Evolutionary conservation across 371 early-diverging fungal genomes (phyloP).

Genomic region (Mortierella sp.): DNA sequence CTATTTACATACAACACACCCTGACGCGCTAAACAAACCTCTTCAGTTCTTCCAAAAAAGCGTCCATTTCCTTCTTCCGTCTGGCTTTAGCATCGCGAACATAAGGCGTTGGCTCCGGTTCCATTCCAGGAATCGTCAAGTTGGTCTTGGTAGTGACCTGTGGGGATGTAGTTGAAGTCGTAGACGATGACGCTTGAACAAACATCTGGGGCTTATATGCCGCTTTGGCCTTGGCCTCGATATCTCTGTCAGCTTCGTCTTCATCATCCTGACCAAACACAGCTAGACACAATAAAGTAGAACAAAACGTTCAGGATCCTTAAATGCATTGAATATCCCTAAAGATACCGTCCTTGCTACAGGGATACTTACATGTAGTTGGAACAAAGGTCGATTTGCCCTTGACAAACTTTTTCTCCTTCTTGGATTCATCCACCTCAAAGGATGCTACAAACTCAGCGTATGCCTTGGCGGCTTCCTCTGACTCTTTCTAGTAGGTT

Average conservation of each 20-base stretch:
- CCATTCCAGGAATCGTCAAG: slow-evolving; percentile 5
- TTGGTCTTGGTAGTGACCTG: slow-evolving; percentile 9
- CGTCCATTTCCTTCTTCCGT: slow-evolving; percentile 85
- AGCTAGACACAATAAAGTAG: slow-evolving; percentile 7
- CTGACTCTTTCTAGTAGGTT: slow-evolving; percentile 64
- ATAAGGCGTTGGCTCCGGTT: slow-evolving; percentile 43
- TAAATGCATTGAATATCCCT: no score
- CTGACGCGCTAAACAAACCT: slow-evolving; percentile 48
- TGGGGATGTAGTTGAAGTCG: slow-evolving; percentile 12
- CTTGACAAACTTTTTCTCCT: slow-evolving; percentile 71
- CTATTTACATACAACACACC: not conserved
- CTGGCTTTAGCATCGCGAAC: slow-evolving; percentile 57
- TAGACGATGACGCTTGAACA: slow-evolving; percentile 27
- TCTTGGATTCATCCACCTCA: slow-evolving; percentile 67
- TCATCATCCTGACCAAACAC: slow-evolving; percentile 56
- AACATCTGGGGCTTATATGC: slow-evolving; percentile 60
- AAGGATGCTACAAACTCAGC: slow-evolving; percentile 90
- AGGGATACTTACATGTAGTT: slow-evolving; percentile 46
- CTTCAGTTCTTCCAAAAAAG: slow-evolving; percentile 88
- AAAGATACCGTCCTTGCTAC: no score
- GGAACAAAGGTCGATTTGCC: slow-evolving; percentile 66
- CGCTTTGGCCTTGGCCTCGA: slow-evolving; percentile 42
- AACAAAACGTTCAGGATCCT: no score
- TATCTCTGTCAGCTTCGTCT: slow-evolving; percentile 35
- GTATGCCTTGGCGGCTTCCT: slow-evolving; percentile 84